phyloP scores from a whole-genome alignment of 2,329 filamentous ascomycete genomes.

The Pleomassaria siparia region DNA sequence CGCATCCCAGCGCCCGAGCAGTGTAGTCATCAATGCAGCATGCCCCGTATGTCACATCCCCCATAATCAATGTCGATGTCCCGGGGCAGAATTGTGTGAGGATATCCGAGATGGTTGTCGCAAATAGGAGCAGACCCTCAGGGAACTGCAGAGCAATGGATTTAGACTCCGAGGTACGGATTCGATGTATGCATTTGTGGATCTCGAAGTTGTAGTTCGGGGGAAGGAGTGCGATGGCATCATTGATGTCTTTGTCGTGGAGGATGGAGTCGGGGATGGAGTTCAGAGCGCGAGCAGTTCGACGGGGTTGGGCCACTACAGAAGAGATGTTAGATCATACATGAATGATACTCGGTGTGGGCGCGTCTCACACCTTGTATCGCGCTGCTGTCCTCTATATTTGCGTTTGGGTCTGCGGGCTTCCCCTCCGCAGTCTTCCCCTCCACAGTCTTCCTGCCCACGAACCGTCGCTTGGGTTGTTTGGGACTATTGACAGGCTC shows the following conservation, averaged over 20 bases:
- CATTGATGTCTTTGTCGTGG: constrained; percentile 77
- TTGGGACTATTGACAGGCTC: constrained; percentile 54
- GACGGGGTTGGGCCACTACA: constrained; percentile 69
- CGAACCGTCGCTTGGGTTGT: constrained; percentile 89
- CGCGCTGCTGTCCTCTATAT: constrained; percentile 63
- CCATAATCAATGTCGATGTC: constrained; percentile 95
- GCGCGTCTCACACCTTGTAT: constrained; percentile 63
- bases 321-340: constrained; percentile 10
- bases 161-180: constrained; percentile 76
- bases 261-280: constrained; percentile 87
- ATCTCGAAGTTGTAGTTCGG: constrained; percentile 99
- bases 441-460: constrained; percentile 75
- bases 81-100: constrained; percentile 90
- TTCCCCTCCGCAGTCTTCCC: constrained; percentile 57
- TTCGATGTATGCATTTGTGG: constrained; percentile 94
- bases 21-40: constrained; percentile 99
- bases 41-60: constrained; percentile 96
- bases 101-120: constrained; percentile 96
- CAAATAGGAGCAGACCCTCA: constrained; percentile 91
- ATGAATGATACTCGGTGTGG: neutral
- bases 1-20: constrained; percentile 87
- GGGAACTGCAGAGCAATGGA: constrained; percentile 95
- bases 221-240: constrained; percentile 82
- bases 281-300: constrained; percentile 80
- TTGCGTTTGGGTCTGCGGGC: constrained; percentile 41